Conservation (phyloP, 176 grass and related monocot genomes). For the Bromus sterilis region DNA sequence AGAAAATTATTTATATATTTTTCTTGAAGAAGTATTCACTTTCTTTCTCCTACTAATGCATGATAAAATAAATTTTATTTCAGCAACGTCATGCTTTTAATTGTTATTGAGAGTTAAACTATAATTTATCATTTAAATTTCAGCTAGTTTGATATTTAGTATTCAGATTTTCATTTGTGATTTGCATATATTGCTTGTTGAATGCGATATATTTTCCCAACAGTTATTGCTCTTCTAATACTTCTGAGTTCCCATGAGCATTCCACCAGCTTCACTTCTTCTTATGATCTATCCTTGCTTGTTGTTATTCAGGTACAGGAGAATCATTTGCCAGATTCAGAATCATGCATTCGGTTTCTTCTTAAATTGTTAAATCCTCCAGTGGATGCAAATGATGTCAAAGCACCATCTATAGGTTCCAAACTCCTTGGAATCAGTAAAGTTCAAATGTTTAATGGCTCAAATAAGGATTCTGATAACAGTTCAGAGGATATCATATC, state of each 20-base stretch:
- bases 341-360: constrained; percentile 78
- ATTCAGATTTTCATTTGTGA: constrained; percentile 8
- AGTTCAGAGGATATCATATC: constrained; percentile 65
- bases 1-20: not conserved
- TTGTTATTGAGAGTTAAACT: constrained; percentile 5
- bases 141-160: not conserved
- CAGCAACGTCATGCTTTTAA: not conserved
- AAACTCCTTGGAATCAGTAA: constrained; percentile 92
- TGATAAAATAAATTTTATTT: constrained; percentile 15
- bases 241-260: not conserved
- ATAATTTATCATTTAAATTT: not conserved
- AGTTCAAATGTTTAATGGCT: constrained; percentile 41
- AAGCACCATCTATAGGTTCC: constrained; percentile 71
- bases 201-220: not conserved
- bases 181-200: not conserved
- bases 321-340: constrained; percentile 79
- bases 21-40: not conserved
- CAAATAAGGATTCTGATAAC: constrained; percentile 71
- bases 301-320: constrained; percentile 73
- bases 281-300: constrained; percentile 19
- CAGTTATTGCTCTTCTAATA: not conserved
- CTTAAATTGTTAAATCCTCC: constrained; percentile 93
- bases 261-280: not conserved
- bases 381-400: constrained; percentile 30
- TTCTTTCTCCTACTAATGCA: not conserved